phyloP scores from a whole-genome alignment of 495 filamentous ascomycete genomes.

The Corynascus novoguineensis region DNA sequence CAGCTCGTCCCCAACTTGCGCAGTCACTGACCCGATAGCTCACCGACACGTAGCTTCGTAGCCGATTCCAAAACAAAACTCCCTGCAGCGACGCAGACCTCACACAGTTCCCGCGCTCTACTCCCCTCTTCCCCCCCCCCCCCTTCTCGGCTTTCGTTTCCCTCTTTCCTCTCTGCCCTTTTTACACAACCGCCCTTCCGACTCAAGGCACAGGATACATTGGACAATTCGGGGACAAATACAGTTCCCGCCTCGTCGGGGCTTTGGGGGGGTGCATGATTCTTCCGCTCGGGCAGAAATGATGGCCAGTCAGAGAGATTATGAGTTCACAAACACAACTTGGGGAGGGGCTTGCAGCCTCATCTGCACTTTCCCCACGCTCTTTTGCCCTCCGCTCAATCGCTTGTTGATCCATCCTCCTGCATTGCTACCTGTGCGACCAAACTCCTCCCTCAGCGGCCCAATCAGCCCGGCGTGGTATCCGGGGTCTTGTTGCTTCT shows the following conservation, averaged over 20 bases:
- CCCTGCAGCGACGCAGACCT: background rate
- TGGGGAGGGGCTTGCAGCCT: background rate
- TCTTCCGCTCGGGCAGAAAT: constrained; percentile 8
- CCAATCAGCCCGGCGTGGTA: constrained; percentile 16
- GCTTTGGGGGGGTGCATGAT: too few relatives aligned
- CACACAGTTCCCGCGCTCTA: background rate
- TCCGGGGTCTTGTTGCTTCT: constrained; percentile 18
- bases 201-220: too few relatives aligned
- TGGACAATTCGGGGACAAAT: too few relatives aligned
- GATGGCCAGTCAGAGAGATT: background rate
- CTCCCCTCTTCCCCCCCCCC: background rate
- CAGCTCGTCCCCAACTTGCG: background rate
- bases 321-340: background rate
- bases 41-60: constrained; percentile 7
- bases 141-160: too few relatives aligned
- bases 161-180: too few relatives aligned
- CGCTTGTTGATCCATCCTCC: constrained; percentile 20
- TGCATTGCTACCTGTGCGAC: constrained; percentile 36
- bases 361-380: constrained; percentile 12
- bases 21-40: constrained; percentile 6
- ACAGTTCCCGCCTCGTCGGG: too few relatives aligned
- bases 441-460: constrained; percentile 16
- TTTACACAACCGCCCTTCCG: too few relatives aligned
- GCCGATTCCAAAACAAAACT: constrained; percentile 1
- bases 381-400: constrained; percentile 7